Conservation (phyloP, 768 basidiomycete species). For the Candolleomyces aberdarensis region DNA sequence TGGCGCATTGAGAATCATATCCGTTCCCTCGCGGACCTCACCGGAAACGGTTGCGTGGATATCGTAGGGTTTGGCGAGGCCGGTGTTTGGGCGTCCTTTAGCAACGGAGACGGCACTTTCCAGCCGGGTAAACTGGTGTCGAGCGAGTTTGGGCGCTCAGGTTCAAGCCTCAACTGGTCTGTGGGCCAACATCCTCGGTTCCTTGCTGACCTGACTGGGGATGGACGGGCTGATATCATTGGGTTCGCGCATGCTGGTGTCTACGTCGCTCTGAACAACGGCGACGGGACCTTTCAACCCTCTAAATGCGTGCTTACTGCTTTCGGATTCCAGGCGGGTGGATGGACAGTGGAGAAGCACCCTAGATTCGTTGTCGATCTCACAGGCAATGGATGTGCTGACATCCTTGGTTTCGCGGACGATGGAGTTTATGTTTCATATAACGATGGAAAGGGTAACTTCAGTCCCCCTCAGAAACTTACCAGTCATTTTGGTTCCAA, state of each 20-base stretch:
- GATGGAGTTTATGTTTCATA: not conserved
- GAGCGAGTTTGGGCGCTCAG: not conserved
- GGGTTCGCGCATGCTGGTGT: not conserved
- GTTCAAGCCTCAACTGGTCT: not conserved
- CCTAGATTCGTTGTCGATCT: not conserved
- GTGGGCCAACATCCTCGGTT: not conserved
- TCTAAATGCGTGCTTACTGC: not conserved
- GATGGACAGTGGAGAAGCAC: not conserved
- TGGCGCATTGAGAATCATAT: not conserved
- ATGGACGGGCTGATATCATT: not conserved
- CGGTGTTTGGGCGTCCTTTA: not conserved
- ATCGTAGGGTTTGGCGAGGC: not conserved
- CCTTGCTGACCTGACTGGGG: not conserved
- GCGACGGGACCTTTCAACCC: not conserved
- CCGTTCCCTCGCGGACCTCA: not conserved
- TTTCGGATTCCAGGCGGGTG: not conserved
- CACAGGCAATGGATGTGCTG: not conserved
- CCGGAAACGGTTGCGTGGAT: not conserved
- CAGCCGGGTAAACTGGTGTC: too few relatives aligned
- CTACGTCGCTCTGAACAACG: not conserved
- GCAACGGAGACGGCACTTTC: not conserved
- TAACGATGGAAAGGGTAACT: not conserved
- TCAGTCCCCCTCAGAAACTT: not conserved
- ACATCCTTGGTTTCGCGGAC: not conserved
- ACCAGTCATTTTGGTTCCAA: not conserved